Percentiles rank a stretch among this genome's conserved stretches.
Conservation (phyloP, 2,329 filamentous ascomycete genomes). For the Septoria petroselini region DNA sequence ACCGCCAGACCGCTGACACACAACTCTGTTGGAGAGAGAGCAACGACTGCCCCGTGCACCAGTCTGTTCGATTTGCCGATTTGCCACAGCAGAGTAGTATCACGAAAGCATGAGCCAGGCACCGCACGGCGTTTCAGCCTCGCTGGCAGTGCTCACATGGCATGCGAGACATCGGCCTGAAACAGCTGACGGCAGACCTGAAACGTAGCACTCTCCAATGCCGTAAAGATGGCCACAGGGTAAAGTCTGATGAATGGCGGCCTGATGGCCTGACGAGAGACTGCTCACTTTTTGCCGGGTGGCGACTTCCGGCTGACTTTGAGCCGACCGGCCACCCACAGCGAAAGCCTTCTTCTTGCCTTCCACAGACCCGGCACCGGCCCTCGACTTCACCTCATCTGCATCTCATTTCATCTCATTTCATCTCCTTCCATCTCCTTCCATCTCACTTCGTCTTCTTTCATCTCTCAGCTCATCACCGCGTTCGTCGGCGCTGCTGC, state of each 20-base stretch:
- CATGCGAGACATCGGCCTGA: conserved; percentile 11
- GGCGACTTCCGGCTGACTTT: no score
- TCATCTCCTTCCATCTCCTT: not conserved
- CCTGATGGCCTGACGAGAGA: not conserved
- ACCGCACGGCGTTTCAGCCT: conserved; percentile 6
- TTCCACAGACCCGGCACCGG: not conserved
- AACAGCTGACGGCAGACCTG: conserved; percentile 5
- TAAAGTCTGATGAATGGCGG: not conserved
- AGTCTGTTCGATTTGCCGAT: not conserved
- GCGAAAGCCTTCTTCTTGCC: no score
- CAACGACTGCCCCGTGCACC: conserved; percentile 6
- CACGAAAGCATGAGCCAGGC: not conserved
- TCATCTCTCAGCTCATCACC: not conserved
- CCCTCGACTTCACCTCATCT: conserved; percentile 11
- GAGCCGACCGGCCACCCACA: not conserved
- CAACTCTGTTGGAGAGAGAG: not conserved
- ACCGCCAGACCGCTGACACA: not conserved
- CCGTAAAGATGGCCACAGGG: conserved; percentile 10
- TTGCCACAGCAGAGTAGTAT: no score
- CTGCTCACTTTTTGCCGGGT: not conserved
- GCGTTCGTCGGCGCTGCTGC: conserved; percentile 9
- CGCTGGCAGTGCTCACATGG: conserved; percentile 2
- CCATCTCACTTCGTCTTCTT: not conserved
- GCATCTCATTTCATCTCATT: not conserved
- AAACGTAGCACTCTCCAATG: conserved; percentile 8